Evolutionary conservation across 306 rosid species (phyloP).

Genomic region (Quillaja saponaria): DNA sequence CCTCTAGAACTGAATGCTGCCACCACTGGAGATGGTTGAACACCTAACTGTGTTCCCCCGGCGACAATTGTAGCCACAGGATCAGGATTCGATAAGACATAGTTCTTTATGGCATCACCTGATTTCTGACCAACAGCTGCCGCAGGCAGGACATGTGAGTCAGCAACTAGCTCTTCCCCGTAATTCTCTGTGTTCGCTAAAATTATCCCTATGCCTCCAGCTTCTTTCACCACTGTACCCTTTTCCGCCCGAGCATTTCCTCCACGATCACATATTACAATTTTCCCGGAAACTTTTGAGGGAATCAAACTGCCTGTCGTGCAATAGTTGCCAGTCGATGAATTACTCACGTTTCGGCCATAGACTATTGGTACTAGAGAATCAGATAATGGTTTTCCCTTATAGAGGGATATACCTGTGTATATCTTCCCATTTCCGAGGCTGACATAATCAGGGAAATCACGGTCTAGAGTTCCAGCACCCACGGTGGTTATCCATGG

Average conservation of each 20-base stretch:
- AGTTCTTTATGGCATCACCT: conserved; percentile 56
- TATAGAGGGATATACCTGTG: conserved; percentile 67
- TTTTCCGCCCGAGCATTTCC: conserved; percentile 54
- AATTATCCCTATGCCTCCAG: conserved; percentile 89
- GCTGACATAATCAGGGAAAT: conserved; percentile 65
- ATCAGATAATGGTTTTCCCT: conserved; percentile 44
- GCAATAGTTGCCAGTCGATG: conserved; percentile 50
- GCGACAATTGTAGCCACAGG: conserved; percentile 55
- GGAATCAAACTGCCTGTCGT: conserved; percentile 45
- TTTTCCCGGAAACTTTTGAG: conserved; percentile 65
- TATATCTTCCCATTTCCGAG: conserved; percentile 66
- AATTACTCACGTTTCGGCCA: conserved; percentile 49
- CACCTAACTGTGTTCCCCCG: conserved; percentile 58
- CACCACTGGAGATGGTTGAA: conserved; percentile 83
- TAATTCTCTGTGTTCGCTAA: conserved; percentile 57
- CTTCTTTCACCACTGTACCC: conserved; percentile 64
- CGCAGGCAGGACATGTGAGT: conserved; percentile 59
- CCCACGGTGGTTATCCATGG: conserved; percentile 90
- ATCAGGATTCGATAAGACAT: conserved; percentile 44
- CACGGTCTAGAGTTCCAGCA: conserved; percentile 91
- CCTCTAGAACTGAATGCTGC: conserved; percentile 95
- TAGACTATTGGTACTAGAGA: conserved; percentile 62
- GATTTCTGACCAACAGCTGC: conserved; percentile 62
- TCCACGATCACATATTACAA: conserved; percentile 87
- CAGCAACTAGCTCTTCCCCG: conserved; percentile 77